A percentile compares a stretch with the other conserved stretches of the same genome.
Conservation (phyloP, 805 yeast species). For the Candida methanosorbosa region DNA sequence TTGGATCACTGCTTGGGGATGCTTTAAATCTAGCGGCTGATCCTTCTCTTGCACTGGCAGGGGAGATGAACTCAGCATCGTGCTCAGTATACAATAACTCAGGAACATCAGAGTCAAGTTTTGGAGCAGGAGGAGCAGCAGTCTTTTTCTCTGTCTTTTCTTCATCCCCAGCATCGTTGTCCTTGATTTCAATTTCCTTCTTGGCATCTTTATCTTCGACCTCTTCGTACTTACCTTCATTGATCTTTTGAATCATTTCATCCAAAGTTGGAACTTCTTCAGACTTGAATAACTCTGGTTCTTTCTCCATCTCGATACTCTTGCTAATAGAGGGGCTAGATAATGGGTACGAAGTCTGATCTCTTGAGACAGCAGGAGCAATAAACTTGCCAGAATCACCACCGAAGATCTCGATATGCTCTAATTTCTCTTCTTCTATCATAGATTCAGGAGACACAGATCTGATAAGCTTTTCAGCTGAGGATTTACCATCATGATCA, state of each 20-base stretch:
- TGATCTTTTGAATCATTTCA: slow-evolving; percentile 23
- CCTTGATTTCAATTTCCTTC: too few species aligned
- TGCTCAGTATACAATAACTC: slow-evolving; percentile 23
- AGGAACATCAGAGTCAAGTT: slow-evolving; percentile 10
- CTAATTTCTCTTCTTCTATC: neutral
- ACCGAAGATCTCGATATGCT: slow-evolving; percentile 14
- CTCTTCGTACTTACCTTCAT: slow-evolving; percentile 18
- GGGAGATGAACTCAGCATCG: slow-evolving; percentile 30
- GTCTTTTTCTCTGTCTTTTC: slow-evolving; percentile 7
- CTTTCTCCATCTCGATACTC: slow-evolving; percentile 2
- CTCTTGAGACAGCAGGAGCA: slow-evolving; percentile 24
- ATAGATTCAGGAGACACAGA: too few species aligned
- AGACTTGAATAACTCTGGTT: slow-evolving; percentile 13
- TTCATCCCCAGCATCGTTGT: slow-evolving; percentile 6
- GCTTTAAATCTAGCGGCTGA: slow-evolving; percentile 23
- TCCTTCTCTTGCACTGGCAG: slow-evolving; percentile 39
- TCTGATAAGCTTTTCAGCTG: neutral
- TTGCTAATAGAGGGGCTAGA: neutral
- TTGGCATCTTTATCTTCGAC: slow-evolving; percentile 3
- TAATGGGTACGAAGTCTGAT: slow-evolving; percentile 6
- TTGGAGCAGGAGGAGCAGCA: slow-evolving; percentile 4
- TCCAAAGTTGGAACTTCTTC: slow-evolving; percentile 19
- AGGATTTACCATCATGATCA: too few species aligned
- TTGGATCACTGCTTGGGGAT: too few species aligned
- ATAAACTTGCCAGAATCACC: slow-evolving; percentile 23